phyloP scores from a whole-genome alignment of 352 stramenopile genomes.

The Pythium scleroteichum region DNA sequence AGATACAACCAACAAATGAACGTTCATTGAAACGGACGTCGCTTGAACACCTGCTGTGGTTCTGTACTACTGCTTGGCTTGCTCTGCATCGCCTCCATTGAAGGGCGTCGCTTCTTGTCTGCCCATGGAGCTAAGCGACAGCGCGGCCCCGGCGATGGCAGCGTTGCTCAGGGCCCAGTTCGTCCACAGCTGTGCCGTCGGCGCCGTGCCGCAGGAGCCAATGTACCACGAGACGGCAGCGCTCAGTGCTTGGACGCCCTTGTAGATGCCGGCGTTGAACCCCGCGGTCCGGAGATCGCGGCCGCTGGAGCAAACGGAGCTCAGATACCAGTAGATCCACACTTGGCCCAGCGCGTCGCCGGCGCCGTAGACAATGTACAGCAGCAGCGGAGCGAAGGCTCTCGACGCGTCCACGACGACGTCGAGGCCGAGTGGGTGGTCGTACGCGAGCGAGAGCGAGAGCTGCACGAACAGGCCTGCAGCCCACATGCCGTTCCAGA shows the following conservation, averaged over 20 bases:
- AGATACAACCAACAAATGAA: too few species aligned
- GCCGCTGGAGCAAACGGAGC: conserved; percentile 35
- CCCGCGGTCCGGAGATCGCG: conserved; percentile 37
- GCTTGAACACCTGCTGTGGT: neutral
- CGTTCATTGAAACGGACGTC: neutral
- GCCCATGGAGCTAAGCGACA: conserved; percentile 10
- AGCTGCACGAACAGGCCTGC: conserved; percentile 32
- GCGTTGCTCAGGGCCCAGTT: conserved; percentile 39
- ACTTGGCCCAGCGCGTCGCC: conserved; percentile 76
- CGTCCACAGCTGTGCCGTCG: conserved; percentile 32
- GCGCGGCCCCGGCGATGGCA: conserved; percentile 19
- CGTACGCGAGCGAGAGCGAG: conserved; percentile 29
- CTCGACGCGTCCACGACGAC: conserved; percentile 21
- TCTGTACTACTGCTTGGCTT: neutral
- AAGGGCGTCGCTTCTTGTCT: too few species aligned
- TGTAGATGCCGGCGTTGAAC: conserved; percentile 69
- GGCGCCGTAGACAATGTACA: conserved; percentile 75
- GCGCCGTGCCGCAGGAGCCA: conserved; percentile 28
- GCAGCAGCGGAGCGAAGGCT: conserved; percentile 33
- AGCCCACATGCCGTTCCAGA: conserved; percentile 44
- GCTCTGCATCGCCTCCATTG: too few species aligned
- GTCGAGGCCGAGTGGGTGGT: conserved; percentile 28
- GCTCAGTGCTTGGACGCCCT: conserved; percentile 52
- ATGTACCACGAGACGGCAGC: conserved; percentile 43
- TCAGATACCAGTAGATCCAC: conserved; percentile 83